A percentile compares a stretch with the other conserved stretches of the same genome.
These are phyloP conservation scores for Phanerochaete carnosa DNA, from an alignment of 768 basidiomycete genomes.

Conservation along the genomic window DNA sequence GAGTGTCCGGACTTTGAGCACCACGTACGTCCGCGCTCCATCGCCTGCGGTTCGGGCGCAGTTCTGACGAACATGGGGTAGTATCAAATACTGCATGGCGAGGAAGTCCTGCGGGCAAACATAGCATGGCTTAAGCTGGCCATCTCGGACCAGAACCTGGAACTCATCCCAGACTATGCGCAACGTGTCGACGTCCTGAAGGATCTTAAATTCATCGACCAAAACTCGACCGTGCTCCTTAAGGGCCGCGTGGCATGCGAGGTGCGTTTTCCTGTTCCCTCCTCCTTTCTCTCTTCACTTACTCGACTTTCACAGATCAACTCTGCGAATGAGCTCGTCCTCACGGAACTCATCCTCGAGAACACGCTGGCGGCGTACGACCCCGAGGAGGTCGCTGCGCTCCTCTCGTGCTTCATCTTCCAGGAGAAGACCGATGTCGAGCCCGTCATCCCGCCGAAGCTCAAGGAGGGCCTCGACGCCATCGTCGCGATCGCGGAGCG, in stretches of 20 bases:
- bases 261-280: conserved; percentile 38
- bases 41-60: neutral
- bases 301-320: conserved; percentile 76
- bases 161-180: conserved; percentile 95
- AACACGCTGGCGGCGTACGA: conserved; percentile 89
- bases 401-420: conserved; percentile 95
- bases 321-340: conserved; percentile 92
- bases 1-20: conserved; percentile 65
- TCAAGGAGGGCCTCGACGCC: conserved; percentile 76
- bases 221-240: conserved; percentile 90
- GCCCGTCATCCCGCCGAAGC: conserved; percentile 73
- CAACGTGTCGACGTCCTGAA: conserved; percentile 89
- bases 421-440: conserved; percentile 96
- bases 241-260: conserved; percentile 99
- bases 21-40: conserved; percentile 64
- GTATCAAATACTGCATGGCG: conserved; percentile 76
- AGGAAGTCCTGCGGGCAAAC: conserved; percentile 68
- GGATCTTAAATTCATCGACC: conserved; percentile 90
- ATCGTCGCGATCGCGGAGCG: conserved; percentile 77
- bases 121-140: conserved; percentile 78
- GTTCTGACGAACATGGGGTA: conserved; percentile 28
- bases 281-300: neutral
- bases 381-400: conserved; percentile 93
- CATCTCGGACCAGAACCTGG: conserved; percentile 95
- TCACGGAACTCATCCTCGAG: conserved; percentile 96